phyloP scores from a whole-genome alignment of 352 stramenopile genomes.

The Blastocystis hominis region DNA sequence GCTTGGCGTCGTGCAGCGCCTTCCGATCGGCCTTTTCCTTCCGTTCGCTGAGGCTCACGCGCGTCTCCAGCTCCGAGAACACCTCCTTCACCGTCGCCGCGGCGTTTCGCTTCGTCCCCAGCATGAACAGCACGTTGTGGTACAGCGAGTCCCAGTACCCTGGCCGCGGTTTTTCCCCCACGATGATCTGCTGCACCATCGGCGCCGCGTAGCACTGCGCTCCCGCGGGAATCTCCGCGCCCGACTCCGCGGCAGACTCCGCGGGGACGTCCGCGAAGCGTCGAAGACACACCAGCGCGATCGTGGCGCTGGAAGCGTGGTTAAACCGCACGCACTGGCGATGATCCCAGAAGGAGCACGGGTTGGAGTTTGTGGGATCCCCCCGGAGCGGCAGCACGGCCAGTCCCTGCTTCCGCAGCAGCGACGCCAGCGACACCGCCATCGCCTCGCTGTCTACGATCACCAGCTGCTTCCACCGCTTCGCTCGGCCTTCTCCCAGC shows the following conservation, averaged over 20 bases:
- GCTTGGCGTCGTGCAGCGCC: not conserved
- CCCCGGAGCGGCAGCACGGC: not conserved
- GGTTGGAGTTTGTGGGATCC: not conserved
- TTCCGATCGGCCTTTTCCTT: not conserved
- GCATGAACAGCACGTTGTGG: constrained; percentile 36
- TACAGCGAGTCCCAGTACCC: not conserved
- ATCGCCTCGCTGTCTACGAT: constrained; percentile 15
- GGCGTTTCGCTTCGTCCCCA: not conserved
- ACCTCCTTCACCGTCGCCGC: not conserved
- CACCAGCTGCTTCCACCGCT: not conserved
- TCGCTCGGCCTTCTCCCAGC: not conserved
- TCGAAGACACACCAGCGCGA: not conserved
- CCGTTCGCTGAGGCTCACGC: not conserved
- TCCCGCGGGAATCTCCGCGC: too few relatives aligned
- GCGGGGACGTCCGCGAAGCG: not conserved
- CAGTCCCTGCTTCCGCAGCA: not conserved
- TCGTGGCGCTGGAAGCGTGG: not conserved
- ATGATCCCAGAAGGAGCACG: not conserved
- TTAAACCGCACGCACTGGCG: not conserved
- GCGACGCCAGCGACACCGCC: not conserved
- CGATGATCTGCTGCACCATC: not conserved
- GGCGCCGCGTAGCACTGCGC: not conserved
- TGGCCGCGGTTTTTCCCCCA: not conserved
- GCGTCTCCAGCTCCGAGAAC: not conserved
- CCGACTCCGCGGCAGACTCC: not conserved